Evolutionary conservation across 106 monocot genomes (phyloP).

Genomic region (Iris macrosiphon): DNA sequence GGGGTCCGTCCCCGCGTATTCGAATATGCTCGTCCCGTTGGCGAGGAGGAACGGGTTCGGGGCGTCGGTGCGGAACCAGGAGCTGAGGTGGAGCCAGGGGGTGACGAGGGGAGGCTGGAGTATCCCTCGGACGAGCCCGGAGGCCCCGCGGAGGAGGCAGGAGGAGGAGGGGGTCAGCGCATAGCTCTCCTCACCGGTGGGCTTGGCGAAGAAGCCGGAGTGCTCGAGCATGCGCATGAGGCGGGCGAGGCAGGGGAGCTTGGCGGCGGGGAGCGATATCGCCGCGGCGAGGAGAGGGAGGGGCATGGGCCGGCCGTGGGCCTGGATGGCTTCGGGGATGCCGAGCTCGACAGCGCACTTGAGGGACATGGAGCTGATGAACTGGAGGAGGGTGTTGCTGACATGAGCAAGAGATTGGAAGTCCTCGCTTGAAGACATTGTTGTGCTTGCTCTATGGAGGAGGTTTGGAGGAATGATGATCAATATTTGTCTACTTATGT

Average conservation of each 20-base stretch:
- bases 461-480: too few relatives aligned
- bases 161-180: neutral
- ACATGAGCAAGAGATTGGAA: too few relatives aligned
- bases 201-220: neutral
- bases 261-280: too few relatives aligned
- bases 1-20: neutral
- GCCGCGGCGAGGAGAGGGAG: neutral
- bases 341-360: neutral
- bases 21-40: neutral
- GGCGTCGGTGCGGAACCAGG: neutral
- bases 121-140: neutral
- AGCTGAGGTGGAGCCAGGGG: neutral
- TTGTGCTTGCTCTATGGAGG: too few relatives aligned
- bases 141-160: too few relatives aligned
- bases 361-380: conserved; percentile 1
- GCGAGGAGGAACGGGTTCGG: neutral
- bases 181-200: neutral
- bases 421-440: too few relatives aligned
- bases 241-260: neutral
- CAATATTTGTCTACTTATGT: too few relatives aligned
- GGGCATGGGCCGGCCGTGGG: neutral
- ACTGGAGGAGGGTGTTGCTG: neutral
- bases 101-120: neutral
- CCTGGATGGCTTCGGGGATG: neutral
- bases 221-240: conserved; percentile 5